Evolutionary conservation across 305 asterid genomes (phyloP), one percentile per base, ranked within the genome.

Genomic region (Solanum chacoense): DNA sequence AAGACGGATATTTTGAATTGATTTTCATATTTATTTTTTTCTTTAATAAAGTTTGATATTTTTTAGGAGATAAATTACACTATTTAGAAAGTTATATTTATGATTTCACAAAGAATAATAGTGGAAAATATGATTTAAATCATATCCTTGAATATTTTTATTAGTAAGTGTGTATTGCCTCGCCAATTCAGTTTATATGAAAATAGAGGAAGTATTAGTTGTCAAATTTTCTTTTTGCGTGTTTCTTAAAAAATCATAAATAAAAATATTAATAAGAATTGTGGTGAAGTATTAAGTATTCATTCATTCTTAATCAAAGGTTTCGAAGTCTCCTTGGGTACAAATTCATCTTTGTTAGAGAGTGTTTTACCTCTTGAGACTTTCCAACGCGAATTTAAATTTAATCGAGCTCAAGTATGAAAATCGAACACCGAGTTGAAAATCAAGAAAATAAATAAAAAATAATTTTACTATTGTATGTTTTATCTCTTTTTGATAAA

Each of bases 21-120:
- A 50, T 7, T 59, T 0, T 20, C 69, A 3, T 20, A 20, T 3
- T 8, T 59, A 0, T 55, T 20, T 0, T 3, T 7, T 55, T 18
- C 0, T 55, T 7, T 7, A 1, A 20, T 55, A 0, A 0, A 55
- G 2, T 55, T 55, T 7, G 11, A 55, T 3, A 18, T 20, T 18
- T 55, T 2, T 55, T 7, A 18, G 24, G 1, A 55, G 11, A 20
- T 18, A 1, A 55, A 55, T 55, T 55, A 7, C 4, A 55, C 2
- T 18, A 55, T 7, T 55, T 18, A 18, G 0, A 59, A 20, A 59
- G 11, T 59, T 59, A 59, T 59, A 2, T 20, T 59, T 20, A 59
- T 8, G 2, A 20, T 59, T 59, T 20, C 63, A 7, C 2, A 20
- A 59, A 59, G 22, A 16, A 59, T 0, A 59, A 59, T 7, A 20